Evolutionary conservation across 441 rosid species (phyloP).

Genomic region (Pelargonium myrrhifolium): DNA sequence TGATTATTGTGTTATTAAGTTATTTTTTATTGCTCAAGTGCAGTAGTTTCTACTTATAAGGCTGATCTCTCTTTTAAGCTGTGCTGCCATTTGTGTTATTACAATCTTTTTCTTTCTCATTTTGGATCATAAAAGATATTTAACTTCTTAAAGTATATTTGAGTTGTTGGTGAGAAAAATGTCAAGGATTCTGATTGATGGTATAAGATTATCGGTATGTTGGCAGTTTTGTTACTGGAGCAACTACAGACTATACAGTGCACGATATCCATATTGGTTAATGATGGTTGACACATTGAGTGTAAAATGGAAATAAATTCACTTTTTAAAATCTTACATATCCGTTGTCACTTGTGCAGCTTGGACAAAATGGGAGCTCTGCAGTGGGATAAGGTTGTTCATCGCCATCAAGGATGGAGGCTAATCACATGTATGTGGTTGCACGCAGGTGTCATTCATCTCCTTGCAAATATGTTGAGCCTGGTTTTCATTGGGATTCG

Average conservation of each 20-base stretch:
- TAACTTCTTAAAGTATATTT: no score
- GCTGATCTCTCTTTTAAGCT: no score
- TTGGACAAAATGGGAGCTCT: constrained; percentile 82
- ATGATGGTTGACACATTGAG: not conserved
- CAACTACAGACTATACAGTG: no score
- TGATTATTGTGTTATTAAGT: not conserved
- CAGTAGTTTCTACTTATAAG: no score
- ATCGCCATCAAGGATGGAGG: constrained; percentile 74
- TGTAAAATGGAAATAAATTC: not conserved
- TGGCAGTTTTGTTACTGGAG: no score
- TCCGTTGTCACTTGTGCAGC: constrained; percentile 30
- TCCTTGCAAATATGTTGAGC: constrained; percentile 66
- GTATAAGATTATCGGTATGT: no score
- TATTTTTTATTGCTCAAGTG: not conserved
- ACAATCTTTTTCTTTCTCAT: no score
- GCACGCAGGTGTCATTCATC: constrained; percentile 82
- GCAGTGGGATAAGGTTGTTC: constrained; percentile 57
- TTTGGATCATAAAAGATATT: no score
- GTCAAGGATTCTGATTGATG: no score
- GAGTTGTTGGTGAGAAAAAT: no score
- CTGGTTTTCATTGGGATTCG: constrained; percentile 64
- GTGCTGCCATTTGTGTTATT: no score
- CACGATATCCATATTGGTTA: no score
- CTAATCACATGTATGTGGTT: constrained; percentile 73
- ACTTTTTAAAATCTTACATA: constrained; percentile 1